Base-by-base conservation (phyloP, 2,329 filamentous ascomycete species). In the Cercospora janseana region DNA sequence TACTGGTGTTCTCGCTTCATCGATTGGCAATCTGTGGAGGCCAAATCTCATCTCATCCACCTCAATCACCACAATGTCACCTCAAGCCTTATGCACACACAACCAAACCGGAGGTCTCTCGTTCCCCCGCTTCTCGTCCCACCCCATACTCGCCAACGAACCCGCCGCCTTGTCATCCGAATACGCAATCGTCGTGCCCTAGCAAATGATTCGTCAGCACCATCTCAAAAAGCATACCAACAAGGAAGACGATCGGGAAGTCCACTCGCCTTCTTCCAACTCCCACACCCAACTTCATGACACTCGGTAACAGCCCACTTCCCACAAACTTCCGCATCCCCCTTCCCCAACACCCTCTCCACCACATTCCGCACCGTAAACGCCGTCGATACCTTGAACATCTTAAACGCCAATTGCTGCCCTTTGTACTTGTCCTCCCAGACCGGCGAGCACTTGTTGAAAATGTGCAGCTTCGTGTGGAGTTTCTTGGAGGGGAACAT, bases 61-160 rank as follows among this genome's bases (percentile, higher is more conserved):
- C 13, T 29, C 6, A n/a, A 3, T 10, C 18, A 38, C 4, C 18
- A 23, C 8, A 5, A 9, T 38, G 10, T 13, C 34, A 13, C 20
- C 34, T 59, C 52, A 64, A 16, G 46, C 57, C 56, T 63, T 63
- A 48, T 67, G 64, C 38, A 68, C 53, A 18, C 65, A 59, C 51
- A 66, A 49, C 65, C 66, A 67, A n/a, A 70, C 66, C 26, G 67
- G 67, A 16, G 66, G 64, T 46, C 64, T 46, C 13, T 37, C 46
- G 2, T 38, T 52, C 4, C 67, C 65, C 3, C 65, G 48, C 59
- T 59, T 65, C 43, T 49, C 52, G 46, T 52, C 60, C 67, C 67
- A 69, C 2, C 66, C 65, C 56, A 69, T 60, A 34, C 52, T 60
- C 16, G 27, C 50, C 27, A 69, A 46, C 1, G 52, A 59, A 1